Evolutionary conservation across 257 asterid species (phyloP).

Genomic region (Solanum boliviense): DNA sequence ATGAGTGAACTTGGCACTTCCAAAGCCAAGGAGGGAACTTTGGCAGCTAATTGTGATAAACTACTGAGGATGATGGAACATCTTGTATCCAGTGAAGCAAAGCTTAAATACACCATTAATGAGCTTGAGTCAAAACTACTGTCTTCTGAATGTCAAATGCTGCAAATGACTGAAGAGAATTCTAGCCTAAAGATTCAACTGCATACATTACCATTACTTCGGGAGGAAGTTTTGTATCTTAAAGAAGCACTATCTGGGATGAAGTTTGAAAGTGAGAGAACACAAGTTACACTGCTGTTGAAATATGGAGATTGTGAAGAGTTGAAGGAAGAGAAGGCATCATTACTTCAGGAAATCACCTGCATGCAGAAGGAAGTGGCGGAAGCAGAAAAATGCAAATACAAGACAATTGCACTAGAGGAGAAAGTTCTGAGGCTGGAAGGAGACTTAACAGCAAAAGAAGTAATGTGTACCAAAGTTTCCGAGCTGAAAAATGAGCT

Average conservation of each 20-base stretch:
- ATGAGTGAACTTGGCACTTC: constrained; percentile 1
- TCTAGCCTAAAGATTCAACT: constrained; percentile 8
- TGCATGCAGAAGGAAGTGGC: constrained; percentile 10
- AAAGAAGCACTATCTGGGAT: constrained; percentile 13
- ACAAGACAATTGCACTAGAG: constrained; percentile 20
- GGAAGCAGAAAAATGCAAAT: constrained; percentile 19
- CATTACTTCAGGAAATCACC: constrained; percentile 13
- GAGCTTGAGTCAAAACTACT: constrained; percentile 20
- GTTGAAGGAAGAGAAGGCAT: constrained; percentile 5
- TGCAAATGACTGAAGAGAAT: constrained; percentile 25
- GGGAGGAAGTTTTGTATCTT: constrained; percentile 22
- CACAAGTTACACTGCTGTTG: constrained; percentile 21
- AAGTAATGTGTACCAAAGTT: constrained; percentile 11
- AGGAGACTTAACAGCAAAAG: constrained; percentile 36
- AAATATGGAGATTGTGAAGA: constrained; percentile 24
- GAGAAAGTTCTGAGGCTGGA: constrained; percentile 37
- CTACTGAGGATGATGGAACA: constrained; percentile 4
- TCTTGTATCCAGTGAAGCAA: constrained; percentile 10
- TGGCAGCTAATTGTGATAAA: constrained; percentile 7
- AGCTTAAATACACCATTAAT: constrained; percentile 10
- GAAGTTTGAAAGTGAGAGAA: constrained; percentile 10
- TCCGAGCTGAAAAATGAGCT: constrained; percentile 32
- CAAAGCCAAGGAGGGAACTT: constrained; percentile 1
- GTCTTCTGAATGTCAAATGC: constrained; percentile 18
- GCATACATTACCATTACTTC: constrained; percentile 15